A percentile compares a stretch with the other conserved stretches of the same genome.
These are phyloP conservation scores for Phaeosphaeria sp. DNA, from an alignment of 2,329 filamentous ascomycete genomes.

Conservation along the genomic window DNA sequence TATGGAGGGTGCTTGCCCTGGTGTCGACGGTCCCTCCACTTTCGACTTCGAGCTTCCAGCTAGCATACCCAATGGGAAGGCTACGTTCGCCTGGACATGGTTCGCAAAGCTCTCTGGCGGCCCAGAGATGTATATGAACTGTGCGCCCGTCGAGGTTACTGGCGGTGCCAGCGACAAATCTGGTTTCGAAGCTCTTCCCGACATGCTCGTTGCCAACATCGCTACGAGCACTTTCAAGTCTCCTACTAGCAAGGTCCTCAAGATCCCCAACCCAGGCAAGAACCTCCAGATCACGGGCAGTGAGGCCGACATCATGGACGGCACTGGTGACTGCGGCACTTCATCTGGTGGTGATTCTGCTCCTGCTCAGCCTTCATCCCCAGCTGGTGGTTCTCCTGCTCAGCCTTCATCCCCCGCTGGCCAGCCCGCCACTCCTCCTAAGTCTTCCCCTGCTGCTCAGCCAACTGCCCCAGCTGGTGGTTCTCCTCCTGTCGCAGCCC, in stretches of 20 bases:
- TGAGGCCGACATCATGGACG: too few relatives aligned
- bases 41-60: slow-evolving; percentile 77
- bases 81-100: slow-evolving; percentile 91
- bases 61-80: slow-evolving; percentile 76
- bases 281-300: background rate
- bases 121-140: slow-evolving; percentile 92
- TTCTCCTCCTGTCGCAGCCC: slow-evolving; percentile 7
- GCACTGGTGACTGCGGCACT: slow-evolving; percentile 47
- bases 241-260: slow-evolving; percentile 6
- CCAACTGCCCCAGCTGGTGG: background rate
- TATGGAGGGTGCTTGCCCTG: slow-evolving; percentile 85
- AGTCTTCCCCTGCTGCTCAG: slow-evolving; percentile 1
- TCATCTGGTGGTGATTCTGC: slow-evolving; percentile 20
- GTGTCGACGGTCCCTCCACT: slow-evolving; percentile 65
- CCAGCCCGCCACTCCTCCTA: slow-evolving; percentile 5
- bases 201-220: slow-evolving; percentile 78
- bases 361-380: slow-evolving; percentile 13
- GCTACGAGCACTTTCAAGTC: background rate
- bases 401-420: slow-evolving; percentile 8
- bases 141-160: slow-evolving; percentile 74
- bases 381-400: slow-evolving; percentile 15
- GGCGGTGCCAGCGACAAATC: slow-evolving; percentile 58
- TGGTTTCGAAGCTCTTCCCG: slow-evolving; percentile 69
- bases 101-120: slow-evolving; percentile 80
- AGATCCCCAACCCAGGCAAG: slow-evolving; percentile 69